phyloP scores from a whole-genome alignment of 1,284 basidiomycete genomes.

The Apiotrichum laibachii region DNA sequence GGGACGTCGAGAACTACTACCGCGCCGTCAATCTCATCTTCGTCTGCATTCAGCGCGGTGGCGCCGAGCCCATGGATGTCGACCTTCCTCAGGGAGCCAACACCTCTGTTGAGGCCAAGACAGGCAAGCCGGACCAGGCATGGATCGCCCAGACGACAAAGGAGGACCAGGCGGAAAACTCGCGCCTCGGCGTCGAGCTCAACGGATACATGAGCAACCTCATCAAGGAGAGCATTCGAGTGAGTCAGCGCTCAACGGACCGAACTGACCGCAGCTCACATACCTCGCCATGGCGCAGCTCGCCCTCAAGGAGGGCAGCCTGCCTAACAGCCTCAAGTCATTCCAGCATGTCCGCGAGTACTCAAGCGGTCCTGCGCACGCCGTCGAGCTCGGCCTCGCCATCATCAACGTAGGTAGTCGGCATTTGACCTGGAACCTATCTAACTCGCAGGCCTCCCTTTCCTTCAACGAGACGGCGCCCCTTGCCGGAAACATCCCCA shows the following conservation, averaged over 20 bases:
- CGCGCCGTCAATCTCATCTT: slow-evolving; percentile 14
- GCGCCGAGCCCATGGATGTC: slow-evolving; percentile 20
- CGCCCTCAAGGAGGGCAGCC: slow-evolving; percentile 33
- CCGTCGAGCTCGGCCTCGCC: slow-evolving; percentile 38
- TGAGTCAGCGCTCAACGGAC: slow-evolving; percentile 20
- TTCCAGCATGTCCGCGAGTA: slow-evolving; percentile 37
- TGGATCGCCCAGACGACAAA: slow-evolving; percentile 34
- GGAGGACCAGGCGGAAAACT: slow-evolving; percentile 29
- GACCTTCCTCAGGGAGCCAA: slow-evolving; percentile 6
- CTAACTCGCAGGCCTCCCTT: slow-evolving; percentile 26
- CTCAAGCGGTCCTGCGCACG: slow-evolving; percentile 37
- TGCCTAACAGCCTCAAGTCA: slow-evolving; percentile 29
- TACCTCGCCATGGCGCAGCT: slow-evolving; percentile 42
- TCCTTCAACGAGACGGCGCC: slow-evolving; percentile 34
- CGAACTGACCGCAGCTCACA: slow-evolving; percentile 35
- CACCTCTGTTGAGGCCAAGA: slow-evolving; percentile 14
- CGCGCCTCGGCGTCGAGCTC: slow-evolving; percentile 41
- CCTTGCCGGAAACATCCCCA: slow-evolving; percentile 39
- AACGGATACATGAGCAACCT: slow-evolving; percentile 47
- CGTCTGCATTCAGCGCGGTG: background rate
- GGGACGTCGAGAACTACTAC: slow-evolving; percentile 27
- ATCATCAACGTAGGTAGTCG: slow-evolving; percentile 27
- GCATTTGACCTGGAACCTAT: slow-evolving; percentile 11
- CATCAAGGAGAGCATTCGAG: slow-evolving; percentile 48
- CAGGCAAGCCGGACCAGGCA: slow-evolving; percentile 27